Conservation (phyloP, 1,284 basidiomycete species). For the Irpex sp. region DNA sequence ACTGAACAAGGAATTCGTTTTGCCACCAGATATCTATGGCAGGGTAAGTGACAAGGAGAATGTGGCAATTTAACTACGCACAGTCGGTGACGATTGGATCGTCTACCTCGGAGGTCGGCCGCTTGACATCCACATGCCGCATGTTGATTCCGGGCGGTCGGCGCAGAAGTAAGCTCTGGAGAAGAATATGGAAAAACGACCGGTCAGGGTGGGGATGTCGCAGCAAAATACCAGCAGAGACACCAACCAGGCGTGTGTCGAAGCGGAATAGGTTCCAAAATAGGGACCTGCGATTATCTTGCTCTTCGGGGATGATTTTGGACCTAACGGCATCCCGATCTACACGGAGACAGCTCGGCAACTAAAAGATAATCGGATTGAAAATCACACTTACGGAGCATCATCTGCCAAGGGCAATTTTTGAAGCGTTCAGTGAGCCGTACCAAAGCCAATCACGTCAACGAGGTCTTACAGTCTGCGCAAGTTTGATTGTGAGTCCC, state of each 20-base stretch:
- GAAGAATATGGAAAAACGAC: background rate
- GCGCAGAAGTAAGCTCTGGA: slow-evolving; percentile 27
- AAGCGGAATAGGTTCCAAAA: slow-evolving; percentile 58
- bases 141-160: slow-evolving; percentile 27
- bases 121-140: slow-evolving; percentile 26
- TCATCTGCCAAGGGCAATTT: slow-evolving; percentile 40
- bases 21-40: slow-evolving; percentile 28
- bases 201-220: slow-evolving; percentile 1
- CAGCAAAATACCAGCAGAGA: background rate
- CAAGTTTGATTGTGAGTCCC: slow-evolving; percentile 28
- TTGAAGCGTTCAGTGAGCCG: background rate
- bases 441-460: background rate
- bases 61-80: slow-evolving; percentile 14
- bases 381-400: slow-evolving; percentile 42
- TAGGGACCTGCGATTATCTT: slow-evolving; percentile 48
- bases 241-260: slow-evolving; percentile 46
- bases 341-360: slow-evolving; percentile 22
- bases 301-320: slow-evolving; percentile 49
- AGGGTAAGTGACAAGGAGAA: slow-evolving; percentile 4
- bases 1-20: slow-evolving; percentile 25
- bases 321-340: slow-evolving; percentile 57
- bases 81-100: slow-evolving; percentile 13
- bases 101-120: slow-evolving; percentile 16
- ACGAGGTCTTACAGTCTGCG: slow-evolving; percentile 49
- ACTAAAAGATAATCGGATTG: background rate